Conservation (phyloP, 1,284 basidiomycete species). For the Peniophora sp. region DNA sequence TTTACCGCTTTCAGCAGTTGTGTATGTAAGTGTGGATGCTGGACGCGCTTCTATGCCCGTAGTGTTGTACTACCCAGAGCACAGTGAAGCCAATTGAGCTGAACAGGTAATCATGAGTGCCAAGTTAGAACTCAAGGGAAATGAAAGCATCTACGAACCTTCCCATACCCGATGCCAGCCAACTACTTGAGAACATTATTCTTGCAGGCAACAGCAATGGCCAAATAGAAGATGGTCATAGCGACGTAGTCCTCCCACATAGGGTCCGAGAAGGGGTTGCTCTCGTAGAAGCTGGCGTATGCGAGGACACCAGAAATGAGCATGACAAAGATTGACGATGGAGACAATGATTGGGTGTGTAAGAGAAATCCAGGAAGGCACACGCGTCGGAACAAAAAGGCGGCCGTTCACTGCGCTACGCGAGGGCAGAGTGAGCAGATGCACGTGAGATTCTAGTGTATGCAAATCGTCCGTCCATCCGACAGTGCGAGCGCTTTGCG, state of each 20-base stretch:
- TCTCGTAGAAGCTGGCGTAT: slow-evolving; percentile 42
- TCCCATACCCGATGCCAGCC: slow-evolving; percentile 68
- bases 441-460: slow-evolving; percentile 2
- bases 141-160: slow-evolving; percentile 32
- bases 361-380: slow-evolving; percentile 22
- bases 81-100: slow-evolving; percentile 78
- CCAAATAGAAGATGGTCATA: slow-evolving; percentile 62
- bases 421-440: slow-evolving; percentile 1
- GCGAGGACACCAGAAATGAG: slow-evolving; percentile 41
- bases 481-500: neutral
- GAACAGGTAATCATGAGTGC: slow-evolving; percentile 5
- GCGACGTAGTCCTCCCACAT: slow-evolving; percentile 55
- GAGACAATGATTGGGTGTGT: slow-evolving; percentile 19
- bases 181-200: slow-evolving; percentile 60
- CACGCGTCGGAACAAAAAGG: slow-evolving; percentile 19
- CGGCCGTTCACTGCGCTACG: neutral
- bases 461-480: slow-evolving; percentile 2
- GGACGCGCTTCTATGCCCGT: too few species aligned
- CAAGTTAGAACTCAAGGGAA: neutral
- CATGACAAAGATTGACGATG: slow-evolving; percentile 30
- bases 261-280: slow-evolving; percentile 46
- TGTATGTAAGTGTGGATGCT: too few species aligned
- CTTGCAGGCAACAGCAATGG: slow-evolving; percentile 66
- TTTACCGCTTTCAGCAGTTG: too few species aligned
- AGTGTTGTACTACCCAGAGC: slow-evolving; percentile 63